Percentiles rank a stretch among this genome's conserved stretches.
Conservation (phyloP, 495 filamentous ascomycete species). For the Daldinia caldariorum region DNA sequence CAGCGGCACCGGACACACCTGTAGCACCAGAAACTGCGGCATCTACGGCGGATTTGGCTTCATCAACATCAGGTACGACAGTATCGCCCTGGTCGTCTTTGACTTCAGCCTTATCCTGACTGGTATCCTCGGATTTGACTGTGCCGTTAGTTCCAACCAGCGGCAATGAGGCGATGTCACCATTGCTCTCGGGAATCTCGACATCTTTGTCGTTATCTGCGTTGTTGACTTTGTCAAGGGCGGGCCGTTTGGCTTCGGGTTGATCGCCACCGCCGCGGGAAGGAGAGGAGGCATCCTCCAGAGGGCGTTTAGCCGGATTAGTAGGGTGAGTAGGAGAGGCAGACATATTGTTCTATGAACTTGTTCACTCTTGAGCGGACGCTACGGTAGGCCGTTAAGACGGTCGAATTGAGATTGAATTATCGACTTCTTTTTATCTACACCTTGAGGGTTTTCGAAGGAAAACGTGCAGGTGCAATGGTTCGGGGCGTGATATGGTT, state of each 20-base stretch:
- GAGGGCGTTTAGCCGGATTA: constrained; percentile 83
- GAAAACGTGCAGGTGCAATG: constrained; percentile 90
- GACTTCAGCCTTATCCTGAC: constrained; percentile 65
- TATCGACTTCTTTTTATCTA: constrained; percentile 70
- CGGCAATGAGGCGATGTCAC: constrained; percentile 46
- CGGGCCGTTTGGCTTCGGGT: constrained; percentile 95
- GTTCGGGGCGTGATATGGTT: constrained; percentile 45
- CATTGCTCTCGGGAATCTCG: constrained; percentile 53
- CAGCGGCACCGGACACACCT: constrained; percentile 35
- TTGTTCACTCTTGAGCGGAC: constrained; percentile 50
- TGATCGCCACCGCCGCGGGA: constrained; percentile 88
- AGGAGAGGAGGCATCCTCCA: constrained; percentile 95
- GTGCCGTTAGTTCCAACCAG: constrained; percentile 57
- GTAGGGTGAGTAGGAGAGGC: constrained; percentile 62
- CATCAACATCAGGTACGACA: constrained; percentile 75
- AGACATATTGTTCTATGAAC: constrained; percentile 61
- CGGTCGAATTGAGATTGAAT: constrained; percentile 58
- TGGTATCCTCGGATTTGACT: constrained; percentile 55
- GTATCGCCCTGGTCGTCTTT: constrained; percentile 72
- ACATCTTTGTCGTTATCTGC: constrained; percentile 54
- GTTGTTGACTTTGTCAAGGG: constrained; percentile 85
- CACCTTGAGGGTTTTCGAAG: constrained; percentile 81
- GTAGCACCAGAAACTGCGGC: constrained; percentile 48
- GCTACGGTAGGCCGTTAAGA: constrained; percentile 45
- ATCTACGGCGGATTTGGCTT: constrained; percentile 57